Conservation (phyloP, 768 basidiomycete genomes). For the Cubamyces lactineus region DNA sequence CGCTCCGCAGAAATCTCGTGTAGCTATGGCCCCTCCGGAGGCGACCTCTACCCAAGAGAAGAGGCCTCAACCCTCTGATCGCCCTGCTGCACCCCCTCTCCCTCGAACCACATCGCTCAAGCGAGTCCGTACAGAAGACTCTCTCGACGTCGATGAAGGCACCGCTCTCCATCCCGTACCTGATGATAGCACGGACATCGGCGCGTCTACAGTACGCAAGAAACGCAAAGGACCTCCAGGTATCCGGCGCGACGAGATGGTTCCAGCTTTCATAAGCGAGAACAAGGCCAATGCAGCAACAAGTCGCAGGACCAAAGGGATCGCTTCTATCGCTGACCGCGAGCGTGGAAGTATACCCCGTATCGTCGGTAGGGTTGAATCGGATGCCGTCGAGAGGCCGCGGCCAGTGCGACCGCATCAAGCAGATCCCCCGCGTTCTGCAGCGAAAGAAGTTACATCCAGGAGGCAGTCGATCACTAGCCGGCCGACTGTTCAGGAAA, state of each 20-base stretch:
- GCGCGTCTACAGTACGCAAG: background rate
- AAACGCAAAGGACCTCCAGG: slow-evolving; percentile 8
- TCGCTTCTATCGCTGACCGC: too few relatives aligned
- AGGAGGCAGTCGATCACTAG: too few relatives aligned
- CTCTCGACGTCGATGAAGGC: background rate
- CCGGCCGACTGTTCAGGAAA: too few relatives aligned
- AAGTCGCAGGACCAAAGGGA: too few relatives aligned
- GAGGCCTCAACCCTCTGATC: background rate
- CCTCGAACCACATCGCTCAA: background rate
- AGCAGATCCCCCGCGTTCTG: too few relatives aligned
- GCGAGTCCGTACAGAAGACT: background rate
- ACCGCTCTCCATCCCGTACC: background rate
- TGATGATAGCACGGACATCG: background rate
- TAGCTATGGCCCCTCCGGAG: background rate
- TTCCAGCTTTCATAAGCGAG: too few relatives aligned
- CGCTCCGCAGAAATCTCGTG: background rate
- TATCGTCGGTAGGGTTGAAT: too few relatives aligned
- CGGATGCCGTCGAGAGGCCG: too few relatives aligned
- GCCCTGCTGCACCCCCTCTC: background rate
- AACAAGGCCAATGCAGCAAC: too few relatives aligned
- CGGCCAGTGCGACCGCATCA: too few relatives aligned
- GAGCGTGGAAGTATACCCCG: too few relatives aligned
- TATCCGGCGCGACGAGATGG: background rate
- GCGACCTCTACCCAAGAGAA: background rate
- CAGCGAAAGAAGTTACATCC: too few relatives aligned